Evolutionary conservation across 2,329 filamentous ascomycete genomes (phyloP).

Genomic region (Diatrype stigma): DNA sequence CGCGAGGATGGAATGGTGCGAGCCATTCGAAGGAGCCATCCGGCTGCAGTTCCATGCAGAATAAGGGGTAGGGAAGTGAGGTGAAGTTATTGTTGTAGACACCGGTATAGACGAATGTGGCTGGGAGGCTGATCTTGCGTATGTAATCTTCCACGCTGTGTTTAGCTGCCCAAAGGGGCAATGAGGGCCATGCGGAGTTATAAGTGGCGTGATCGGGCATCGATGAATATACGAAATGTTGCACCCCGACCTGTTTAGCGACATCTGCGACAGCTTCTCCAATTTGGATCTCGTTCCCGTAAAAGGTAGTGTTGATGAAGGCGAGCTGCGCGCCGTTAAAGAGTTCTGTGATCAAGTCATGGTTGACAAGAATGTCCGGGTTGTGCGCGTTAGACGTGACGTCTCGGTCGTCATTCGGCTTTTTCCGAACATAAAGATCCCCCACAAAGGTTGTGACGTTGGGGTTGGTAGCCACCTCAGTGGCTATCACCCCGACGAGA

Average conservation of each 20-base stretch:
- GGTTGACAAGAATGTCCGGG: slow-evolving; percentile 63
- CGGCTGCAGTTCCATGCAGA: slow-evolving; percentile 84
- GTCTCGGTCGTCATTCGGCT: slow-evolving; percentile 49
- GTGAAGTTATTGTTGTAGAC: slow-evolving; percentile 99
- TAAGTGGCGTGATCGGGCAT: slow-evolving; percentile 93
- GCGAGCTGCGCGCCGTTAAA: slow-evolving; percentile 83
- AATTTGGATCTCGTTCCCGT: slow-evolving; percentile 89
- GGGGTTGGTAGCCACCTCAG: slow-evolving; percentile 76
- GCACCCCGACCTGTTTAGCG: slow-evolving; percentile 76
- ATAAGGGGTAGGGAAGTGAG: slow-evolving; percentile 83
- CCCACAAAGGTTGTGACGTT: slow-evolving; percentile 67
- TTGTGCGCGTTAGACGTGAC: slow-evolving; percentile 67
- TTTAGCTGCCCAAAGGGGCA: slow-evolving; percentile 90
- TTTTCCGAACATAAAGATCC: slow-evolving; percentile 57
- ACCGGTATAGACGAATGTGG: slow-evolving; percentile 92
- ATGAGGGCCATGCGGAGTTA: slow-evolving; percentile 69
- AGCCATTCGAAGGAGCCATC: slow-evolving; percentile 91
- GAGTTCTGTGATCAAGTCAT: slow-evolving; percentile 67
- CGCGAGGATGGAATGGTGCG: slow-evolving; percentile 87
- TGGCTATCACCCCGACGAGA: slow-evolving; percentile 79
- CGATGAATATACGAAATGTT: slow-evolving; percentile 93
- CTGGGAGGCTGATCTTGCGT: slow-evolving; percentile 72
- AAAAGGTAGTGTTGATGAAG: slow-evolving; percentile 97
- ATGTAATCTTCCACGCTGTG: slow-evolving; percentile 91
- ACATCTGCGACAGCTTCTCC: slow-evolving; percentile 85